Percentiles rank a stretch among this genome's conserved stretches.
These are phyloP conservation scores for Aspergillus sp. DNA, from an alignment of 2,329 filamentous ascomycete species.

Conservation along the genomic window DNA sequence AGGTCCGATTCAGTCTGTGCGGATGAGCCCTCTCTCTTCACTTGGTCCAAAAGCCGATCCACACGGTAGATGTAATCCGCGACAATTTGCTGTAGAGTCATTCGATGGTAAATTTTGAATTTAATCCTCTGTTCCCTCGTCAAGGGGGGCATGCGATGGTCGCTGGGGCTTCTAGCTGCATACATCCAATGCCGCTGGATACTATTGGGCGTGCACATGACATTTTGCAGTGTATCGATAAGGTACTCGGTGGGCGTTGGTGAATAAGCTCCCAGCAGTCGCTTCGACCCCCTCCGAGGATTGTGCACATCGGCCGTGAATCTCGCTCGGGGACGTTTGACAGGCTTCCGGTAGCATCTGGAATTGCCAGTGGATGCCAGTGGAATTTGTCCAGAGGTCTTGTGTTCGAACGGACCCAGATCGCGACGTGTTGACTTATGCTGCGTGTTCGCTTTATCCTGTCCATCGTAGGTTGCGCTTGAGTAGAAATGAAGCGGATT, in stretches of 20 bases:
- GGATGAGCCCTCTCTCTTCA: not conserved
- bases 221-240: slow-evolving; percentile 26
- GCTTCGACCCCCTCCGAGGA: slow-evolving; percentile 6
- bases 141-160: slow-evolving; percentile 11
- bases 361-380: too few relatives aligned
- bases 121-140: slow-evolving; percentile 7
- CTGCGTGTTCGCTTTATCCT: not conserved
- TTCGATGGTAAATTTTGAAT: slow-evolving; percentile 14
- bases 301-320: not conserved
- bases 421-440: too few relatives aligned
- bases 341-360: too few relatives aligned
- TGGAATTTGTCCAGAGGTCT: too few relatives aligned
- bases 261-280: not conserved
- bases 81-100: slow-evolving; percentile 35
- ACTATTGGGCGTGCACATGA: slow-evolving; percentile 15
- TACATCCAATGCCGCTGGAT: slow-evolving; percentile 7
- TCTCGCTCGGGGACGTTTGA: not conserved
- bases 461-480: not conserved
- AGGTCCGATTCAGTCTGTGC: slow-evolving; percentile 13
- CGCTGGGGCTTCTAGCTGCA: not conserved
- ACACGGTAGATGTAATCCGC: slow-evolving; percentile 39
- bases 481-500: slow-evolving; percentile 9
- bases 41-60: slow-evolving; percentile 26
- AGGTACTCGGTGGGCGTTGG: slow-evolving; percentile 33
- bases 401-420: too few relatives aligned